Conservation (phyloP, 2,329 filamentous ascomycete species). For the Microsporum ferrugineum region DNA sequence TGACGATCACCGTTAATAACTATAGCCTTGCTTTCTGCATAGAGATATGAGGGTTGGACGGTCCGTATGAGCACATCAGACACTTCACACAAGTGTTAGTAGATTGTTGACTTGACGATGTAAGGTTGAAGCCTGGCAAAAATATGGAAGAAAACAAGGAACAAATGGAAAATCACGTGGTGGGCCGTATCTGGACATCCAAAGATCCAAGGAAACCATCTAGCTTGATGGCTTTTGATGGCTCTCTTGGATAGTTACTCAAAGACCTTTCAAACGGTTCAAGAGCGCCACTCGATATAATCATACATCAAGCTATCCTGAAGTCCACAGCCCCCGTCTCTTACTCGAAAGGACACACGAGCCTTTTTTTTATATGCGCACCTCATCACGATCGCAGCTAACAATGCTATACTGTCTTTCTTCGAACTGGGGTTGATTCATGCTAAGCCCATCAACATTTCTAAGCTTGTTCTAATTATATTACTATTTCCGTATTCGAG, state of each 20-base stretch:
- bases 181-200: too few species aligned
- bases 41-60: background rate
- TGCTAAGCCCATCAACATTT: background rate
- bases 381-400: background rate
- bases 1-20: background rate
- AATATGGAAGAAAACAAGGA: too few species aligned
- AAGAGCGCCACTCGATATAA: background rate
- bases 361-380: background rate
- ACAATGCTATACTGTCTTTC: background rate
- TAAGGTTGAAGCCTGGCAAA: too few species aligned
- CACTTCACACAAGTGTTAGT: background rate
- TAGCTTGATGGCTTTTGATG: too few species aligned
- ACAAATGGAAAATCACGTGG: too few species aligned
- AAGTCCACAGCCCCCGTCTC: background rate
- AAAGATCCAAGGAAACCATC: too few species aligned
- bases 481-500: background rate
- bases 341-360: background rate
- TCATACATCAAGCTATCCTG: background rate
- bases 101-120: background rate
- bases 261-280: background rate
- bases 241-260: too few species aligned
- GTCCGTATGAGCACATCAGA: background rate
- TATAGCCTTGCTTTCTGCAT: background rate
- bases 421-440: background rate
- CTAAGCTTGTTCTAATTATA: conserved; percentile 10